Conservation (phyloP, 352 stramenopile genomes). For the Phytopythium oedochilum region DNA sequence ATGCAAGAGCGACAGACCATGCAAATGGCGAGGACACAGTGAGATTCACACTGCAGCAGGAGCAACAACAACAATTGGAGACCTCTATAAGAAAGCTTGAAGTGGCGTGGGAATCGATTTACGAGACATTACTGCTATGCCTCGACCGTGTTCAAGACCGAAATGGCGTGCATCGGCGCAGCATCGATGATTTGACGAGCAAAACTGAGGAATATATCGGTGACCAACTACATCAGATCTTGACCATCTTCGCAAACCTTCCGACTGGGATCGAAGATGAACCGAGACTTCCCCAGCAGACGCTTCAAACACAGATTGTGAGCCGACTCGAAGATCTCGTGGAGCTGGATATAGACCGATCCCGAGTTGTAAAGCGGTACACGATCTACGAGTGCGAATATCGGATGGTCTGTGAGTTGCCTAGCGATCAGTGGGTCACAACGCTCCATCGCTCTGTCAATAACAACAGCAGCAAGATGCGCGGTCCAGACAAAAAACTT, state of each 20-base stretch:
- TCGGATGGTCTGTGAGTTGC: slow-evolving; percentile 24
- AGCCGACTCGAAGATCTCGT: slow-evolving; percentile 47
- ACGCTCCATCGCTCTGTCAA: background rate
- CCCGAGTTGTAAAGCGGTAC: slow-evolving; percentile 33
- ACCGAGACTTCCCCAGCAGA: background rate
- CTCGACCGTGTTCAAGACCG: slow-evolving; percentile 50
- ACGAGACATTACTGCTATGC: slow-evolving; percentile 58
- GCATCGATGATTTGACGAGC: slow-evolving; percentile 36
- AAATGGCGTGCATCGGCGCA: slow-evolving; percentile 58
- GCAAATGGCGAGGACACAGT: background rate
- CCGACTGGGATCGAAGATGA: slow-evolving; percentile 21
- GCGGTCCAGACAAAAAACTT: slow-evolving; percentile 14
- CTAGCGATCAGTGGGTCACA: slow-evolving; percentile 5
- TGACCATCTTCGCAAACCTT: slow-evolving; percentile 29
- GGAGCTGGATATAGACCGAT: slow-evolving; percentile 35
- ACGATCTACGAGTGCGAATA: slow-evolving; percentile 44
- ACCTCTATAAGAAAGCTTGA: slow-evolving; percentile 42
- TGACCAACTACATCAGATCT: slow-evolving; percentile 28
- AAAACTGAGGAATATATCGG: slow-evolving; percentile 43
- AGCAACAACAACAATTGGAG: slow-evolving; percentile 10
- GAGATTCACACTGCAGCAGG: background rate
- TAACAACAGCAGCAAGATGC: background rate
- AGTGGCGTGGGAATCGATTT: slow-evolving; percentile 54
- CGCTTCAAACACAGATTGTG: slow-evolving; percentile 16
- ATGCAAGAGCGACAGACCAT: background rate